Evolutionary conservation across 257 asterid species (phyloP).

Genomic region (Henckelia pumila): DNA sequence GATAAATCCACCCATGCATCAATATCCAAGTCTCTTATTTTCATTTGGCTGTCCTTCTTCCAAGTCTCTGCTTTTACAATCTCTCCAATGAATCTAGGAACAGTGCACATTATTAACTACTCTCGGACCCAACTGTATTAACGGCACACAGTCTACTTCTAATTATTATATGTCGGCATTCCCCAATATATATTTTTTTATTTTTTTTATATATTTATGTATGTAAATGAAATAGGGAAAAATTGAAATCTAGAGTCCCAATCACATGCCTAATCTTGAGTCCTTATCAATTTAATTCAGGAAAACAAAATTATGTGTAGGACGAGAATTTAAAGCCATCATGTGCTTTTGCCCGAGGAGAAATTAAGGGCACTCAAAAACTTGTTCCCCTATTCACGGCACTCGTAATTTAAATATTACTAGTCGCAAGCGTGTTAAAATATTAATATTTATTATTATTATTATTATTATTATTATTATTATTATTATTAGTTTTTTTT

Average conservation of each 20-base stretch:
- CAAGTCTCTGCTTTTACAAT: slow-evolving; percentile 32
- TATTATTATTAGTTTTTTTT: no score
- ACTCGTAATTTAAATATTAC: no score
- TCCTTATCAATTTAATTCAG: background rate
- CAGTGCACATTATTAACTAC: slow-evolving; percentile 5
- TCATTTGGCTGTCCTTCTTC: slow-evolving; percentile 41
- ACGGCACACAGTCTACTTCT: background rate
- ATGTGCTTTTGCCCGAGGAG: background rate
- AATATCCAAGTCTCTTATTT: no score
- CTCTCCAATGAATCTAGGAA: slow-evolving; percentile 9
- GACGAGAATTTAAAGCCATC: background rate
- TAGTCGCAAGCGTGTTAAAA: no score
- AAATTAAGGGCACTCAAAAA: background rate
- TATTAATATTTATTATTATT: no score
- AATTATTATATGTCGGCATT: slow-evolving; percentile 4
- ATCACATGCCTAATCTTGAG: background rate
- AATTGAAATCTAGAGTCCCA: background rate
- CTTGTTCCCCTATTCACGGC: background rate
- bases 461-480: no score
- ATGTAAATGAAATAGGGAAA: no score
- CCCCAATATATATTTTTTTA: background rate
- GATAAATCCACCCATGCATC: no score
- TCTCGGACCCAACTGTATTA: slow-evolving; percentile 16
- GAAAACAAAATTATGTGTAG: background rate
- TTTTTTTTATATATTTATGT: no score